Base-by-base conservation (phyloP, 2,329 filamentous ascomycete genomes). In the Colletotrichum sp. region DNA sequence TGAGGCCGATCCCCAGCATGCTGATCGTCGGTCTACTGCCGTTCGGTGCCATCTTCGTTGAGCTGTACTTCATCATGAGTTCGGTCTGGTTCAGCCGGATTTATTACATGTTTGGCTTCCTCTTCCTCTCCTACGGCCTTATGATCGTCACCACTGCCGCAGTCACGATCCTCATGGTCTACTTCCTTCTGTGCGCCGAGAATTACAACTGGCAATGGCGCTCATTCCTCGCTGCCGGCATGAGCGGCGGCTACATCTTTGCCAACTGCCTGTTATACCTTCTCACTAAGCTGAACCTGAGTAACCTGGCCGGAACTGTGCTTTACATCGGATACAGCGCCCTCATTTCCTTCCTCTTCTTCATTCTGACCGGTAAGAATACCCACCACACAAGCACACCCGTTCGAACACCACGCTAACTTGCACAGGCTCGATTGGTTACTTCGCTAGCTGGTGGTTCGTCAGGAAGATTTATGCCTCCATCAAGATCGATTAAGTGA, bases 201-300 rank as follows among this genome's bases (percentile, higher is more conserved):
- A 97, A 99, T 86, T 99, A 99, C 86, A 95, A 98, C 84, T 99
- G 97, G 97, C 97, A 99, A 81, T 99, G 97, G 97, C 92, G 97
- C 68, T 93, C 96, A 7, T 99, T 99, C 87, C 90, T 95, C 75
- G 96, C 95, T 3, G 96, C 96, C 1, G 97, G 97, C 74, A 96
- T 96, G 82, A 98, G 94, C 68, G 96, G 96, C 2, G 91, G 92
- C 16, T 99, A 99, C 83, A 96, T 99, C 61, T 99, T 99, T 84
- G 87, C 94, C 52, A 98, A 98, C 84, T 96, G 96, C 69, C 86
- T 99, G 79, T 89, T 98, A 69, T 99, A 98, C 86, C 97, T 97
- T 91, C 87, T 96, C 43, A 96, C 95, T 81, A 96, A 96, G 84
- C 89, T 99, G 75, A 96, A 94, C 80, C 93, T 99, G 78, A 93